A percentile compares a stretch with the other conserved stretches of the same genome.
These are phyloP conservation scores for Fusarium verrucosum DNA, from an alignment of 2,329 filamentous ascomycete genomes.

Conservation along the genomic window DNA sequence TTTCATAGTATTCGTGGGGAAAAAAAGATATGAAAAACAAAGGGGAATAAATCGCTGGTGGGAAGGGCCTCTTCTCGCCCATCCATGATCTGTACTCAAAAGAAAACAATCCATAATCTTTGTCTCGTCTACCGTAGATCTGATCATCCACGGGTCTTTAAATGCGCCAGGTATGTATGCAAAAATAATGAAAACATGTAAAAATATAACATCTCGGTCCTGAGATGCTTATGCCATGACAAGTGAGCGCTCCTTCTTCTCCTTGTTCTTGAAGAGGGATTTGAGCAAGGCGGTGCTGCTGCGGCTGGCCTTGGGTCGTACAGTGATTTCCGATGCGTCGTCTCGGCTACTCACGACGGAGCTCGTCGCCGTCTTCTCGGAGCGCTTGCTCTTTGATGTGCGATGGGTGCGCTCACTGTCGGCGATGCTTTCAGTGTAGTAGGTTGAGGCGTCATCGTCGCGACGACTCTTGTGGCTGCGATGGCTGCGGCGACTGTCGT, in stretches of 20 bases:
- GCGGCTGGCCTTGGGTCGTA: conserved; percentile 60
- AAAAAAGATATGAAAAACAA: conserved; percentile 1
- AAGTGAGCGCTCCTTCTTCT: conserved; percentile 52
- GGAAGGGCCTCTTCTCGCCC: conserved; percentile 17
- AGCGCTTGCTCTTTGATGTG: conserved; percentile 48
- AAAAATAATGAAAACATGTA: neutral
- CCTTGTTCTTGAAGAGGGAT: conserved; percentile 66
- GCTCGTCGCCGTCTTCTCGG: conserved; percentile 46
- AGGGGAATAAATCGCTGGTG: conserved; percentile 28
- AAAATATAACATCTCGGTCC: conserved; percentile 6
- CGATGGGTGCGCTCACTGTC: conserved; percentile 50
- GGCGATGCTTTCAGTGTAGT: conserved; percentile 51
- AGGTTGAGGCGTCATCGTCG: conserved; percentile 35
- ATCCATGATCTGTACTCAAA: conserved; percentile 28
- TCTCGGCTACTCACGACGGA: conserved; percentile 50
- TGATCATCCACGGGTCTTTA: conserved; percentile 12
- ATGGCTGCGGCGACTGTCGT: conserved; percentile 44
- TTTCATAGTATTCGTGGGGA: conserved; percentile 16
- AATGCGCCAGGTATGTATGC: conserved; percentile 24
- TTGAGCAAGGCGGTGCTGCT: conserved; percentile 65
- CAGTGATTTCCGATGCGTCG: conserved; percentile 48
- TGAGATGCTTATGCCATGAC: conserved; percentile 43
- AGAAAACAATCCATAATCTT: conserved; percentile 9
- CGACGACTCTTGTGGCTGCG: conserved; percentile 43
- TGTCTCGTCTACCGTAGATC: conserved; percentile 22